Percentiles rank a stretch among this genome's conserved stretches.
These are phyloP conservation scores for Helotiales sp. DNA, from an alignment of 2,329 filamentous ascomycete genomes.

Conservation along the genomic window DNA sequence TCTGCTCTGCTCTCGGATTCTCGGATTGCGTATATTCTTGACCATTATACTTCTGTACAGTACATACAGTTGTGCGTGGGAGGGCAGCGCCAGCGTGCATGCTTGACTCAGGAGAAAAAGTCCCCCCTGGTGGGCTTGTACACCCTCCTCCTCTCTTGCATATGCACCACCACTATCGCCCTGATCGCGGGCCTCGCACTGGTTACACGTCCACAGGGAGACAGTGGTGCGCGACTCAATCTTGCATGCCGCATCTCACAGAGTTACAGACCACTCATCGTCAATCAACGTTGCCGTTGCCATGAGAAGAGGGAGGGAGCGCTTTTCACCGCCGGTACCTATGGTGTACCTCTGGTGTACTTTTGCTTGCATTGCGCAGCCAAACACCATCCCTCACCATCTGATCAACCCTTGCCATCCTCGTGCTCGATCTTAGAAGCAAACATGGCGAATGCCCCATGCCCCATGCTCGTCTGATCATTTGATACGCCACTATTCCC, in stretches of 20 bases:
- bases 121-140: not conserved
- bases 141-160: not conserved
- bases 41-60: not conserved
- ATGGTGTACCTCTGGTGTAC: not conserved
- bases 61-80: not conserved
- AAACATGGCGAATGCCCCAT: slow-evolving; percentile 3
- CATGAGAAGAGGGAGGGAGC: not conserved
- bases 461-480: slow-evolving; percentile 10
- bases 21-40: no score
- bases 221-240: slow-evolving; percentile 1
- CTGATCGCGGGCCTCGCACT: slow-evolving; percentile 1
- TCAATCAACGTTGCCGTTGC: not conserved
- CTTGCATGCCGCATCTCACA: slow-evolving; percentile 10
- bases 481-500: slow-evolving; percentile 13
- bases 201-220: slow-evolving; percentile 1
- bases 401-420: not conserved
- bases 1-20: no score
- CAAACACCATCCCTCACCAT: not conserved
- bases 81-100: not conserved
- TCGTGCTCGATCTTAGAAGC: slow-evolving; percentile 9
- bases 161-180: not conserved
- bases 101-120: not conserved
- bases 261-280: no score
- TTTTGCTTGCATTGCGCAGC: not conserved
- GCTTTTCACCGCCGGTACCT: not conserved